Conservation (phyloP, 768 basidiomycete species). For the Filobasidium floriforme region DNA sequence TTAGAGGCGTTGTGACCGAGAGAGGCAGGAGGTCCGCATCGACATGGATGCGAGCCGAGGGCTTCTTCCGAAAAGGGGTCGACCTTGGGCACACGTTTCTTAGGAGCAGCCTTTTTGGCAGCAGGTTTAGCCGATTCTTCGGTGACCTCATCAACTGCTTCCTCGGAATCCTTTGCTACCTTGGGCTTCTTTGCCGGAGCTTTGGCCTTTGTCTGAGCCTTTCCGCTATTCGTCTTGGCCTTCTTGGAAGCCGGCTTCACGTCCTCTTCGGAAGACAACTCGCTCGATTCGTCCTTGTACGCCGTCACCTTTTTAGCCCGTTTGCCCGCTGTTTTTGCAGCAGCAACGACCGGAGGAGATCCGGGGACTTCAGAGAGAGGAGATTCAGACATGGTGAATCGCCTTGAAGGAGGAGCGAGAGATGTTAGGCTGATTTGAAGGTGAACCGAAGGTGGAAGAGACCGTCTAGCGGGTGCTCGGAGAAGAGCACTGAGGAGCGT, state of each 20-base stretch:
- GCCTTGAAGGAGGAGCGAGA: background rate
- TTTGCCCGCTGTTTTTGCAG: background rate
- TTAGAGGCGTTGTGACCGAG: slow-evolving; percentile 2
- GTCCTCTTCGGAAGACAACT: slow-evolving; percentile 4
- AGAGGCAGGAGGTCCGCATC: slow-evolving; percentile 18
- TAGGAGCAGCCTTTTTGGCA: slow-evolving; percentile 9
- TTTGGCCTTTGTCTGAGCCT: background rate
- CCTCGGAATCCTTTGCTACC: background rate
- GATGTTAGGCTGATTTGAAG: background rate
- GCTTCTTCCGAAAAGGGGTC: slow-evolving; percentile 14
- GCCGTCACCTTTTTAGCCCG: background rate
- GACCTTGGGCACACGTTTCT: slow-evolving; percentile 6
- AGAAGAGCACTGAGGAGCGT: too few relatives aligned
- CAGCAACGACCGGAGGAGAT: background rate
- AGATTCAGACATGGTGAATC: slow-evolving; percentile 2
- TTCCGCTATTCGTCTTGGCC: background rate
- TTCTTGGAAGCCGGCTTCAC: background rate
- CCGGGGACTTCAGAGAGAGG: background rate
- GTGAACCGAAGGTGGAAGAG: background rate
- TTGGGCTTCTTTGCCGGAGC: background rate
- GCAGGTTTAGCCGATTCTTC: slow-evolving; percentile 1
- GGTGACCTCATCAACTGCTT: slow-evolving; percentile 1
- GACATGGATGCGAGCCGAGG: slow-evolving; percentile 11
- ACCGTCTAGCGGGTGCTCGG: too few relatives aligned
- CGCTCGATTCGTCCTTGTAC: slow-evolving; percentile 7